These are phyloP conservation scores for Hypoxylon rickii DNA, from an alignment of 495 filamentous ascomycete species.

Conservation along the genomic window DNA sequence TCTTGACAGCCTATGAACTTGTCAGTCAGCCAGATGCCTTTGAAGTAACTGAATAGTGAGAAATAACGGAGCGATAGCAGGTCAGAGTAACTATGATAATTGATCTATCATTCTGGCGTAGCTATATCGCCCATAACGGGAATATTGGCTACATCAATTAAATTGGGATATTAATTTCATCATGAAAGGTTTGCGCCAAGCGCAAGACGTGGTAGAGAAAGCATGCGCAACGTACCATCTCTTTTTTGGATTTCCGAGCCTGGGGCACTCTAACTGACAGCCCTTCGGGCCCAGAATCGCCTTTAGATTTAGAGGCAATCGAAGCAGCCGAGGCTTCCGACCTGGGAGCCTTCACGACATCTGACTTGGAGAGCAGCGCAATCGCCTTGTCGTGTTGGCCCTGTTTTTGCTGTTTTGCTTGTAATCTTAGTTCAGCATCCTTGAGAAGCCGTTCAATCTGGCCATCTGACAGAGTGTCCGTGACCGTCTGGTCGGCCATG, in stretches of 20 bases:
- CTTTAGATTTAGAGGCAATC: slow-evolving; percentile 32
- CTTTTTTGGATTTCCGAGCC: slow-evolving; percentile 37
- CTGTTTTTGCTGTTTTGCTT: slow-evolving; percentile 32
- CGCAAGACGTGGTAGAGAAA: neutral
- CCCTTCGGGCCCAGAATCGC: slow-evolving; percentile 27
- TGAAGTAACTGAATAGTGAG: slow-evolving; percentile 6
- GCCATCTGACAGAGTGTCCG: slow-evolving; percentile 29
- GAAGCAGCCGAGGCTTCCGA: slow-evolving; percentile 9
- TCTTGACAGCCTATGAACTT: slow-evolving; percentile 45
- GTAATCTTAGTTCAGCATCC: slow-evolving; percentile 37
- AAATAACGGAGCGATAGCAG: slow-evolving; percentile 39
- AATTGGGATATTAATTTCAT: slow-evolving; percentile 53
- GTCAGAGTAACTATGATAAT: slow-evolving; percentile 99
- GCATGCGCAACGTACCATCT: slow-evolving; percentile 44
- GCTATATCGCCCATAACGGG: slow-evolving; percentile 76
- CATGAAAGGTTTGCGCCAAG: slow-evolving; percentile 35
- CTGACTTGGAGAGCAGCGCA: slow-evolving; percentile 12
- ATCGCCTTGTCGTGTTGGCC: slow-evolving; percentile 23
- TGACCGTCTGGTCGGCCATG: slow-evolving; percentile 27
- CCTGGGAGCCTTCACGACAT: slow-evolving; percentile 16
- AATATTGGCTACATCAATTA: slow-evolving; percentile 48
- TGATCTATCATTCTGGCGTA: slow-evolving; percentile 70
- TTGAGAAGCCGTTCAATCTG: slow-evolving; percentile 37
- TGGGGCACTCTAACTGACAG: slow-evolving; percentile 49
- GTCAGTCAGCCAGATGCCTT: slow-evolving; percentile 27